Conservation (phyloP, 2,329 filamentous ascomycete species). For the Nigrograna mackinnonii region DNA sequence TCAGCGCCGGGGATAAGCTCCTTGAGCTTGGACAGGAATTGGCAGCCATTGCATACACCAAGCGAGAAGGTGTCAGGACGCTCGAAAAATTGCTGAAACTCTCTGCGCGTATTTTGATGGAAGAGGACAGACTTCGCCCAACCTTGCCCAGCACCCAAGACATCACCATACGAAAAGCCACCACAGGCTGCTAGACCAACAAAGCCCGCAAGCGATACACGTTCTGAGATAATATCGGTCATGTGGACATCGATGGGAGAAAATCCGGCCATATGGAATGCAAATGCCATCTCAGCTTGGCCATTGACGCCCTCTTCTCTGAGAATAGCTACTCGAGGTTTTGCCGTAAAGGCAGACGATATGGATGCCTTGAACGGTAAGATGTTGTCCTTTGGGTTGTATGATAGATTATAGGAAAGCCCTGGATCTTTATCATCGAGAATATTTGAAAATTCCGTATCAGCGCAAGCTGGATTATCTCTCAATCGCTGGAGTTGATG, state of each 20-base stretch:
- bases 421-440: slow-evolving; percentile 78
- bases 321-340: slow-evolving; percentile 85
- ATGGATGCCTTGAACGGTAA: slow-evolving; percentile 69
- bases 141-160: slow-evolving; percentile 91
- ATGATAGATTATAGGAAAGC: slow-evolving; percentile 81
- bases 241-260: slow-evolving; percentile 94
- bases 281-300: slow-evolving; percentile 96
- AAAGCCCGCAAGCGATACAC: slow-evolving; percentile 80
- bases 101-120: slow-evolving; percentile 73
- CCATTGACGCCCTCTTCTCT: slow-evolving; percentile 96
- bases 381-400: slow-evolving; percentile 76
- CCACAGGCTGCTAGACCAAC: slow-evolving; percentile 91
- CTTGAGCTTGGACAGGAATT: slow-evolving; percentile 85
- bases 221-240: slow-evolving; percentile 82
- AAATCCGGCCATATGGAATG: slow-evolving; percentile 90
- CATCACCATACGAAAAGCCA: slow-evolving; percentile 93
- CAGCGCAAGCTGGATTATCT: slow-evolving; percentile 85
- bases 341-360: slow-evolving; percentile 62
- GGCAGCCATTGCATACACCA: slow-evolving; percentile 96
- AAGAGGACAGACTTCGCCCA: slow-evolving; percentile 95
- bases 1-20: slow-evolving; percentile 82
- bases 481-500: slow-evolving; percentile 88
- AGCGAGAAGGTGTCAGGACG: slow-evolving; percentile 88
- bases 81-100: slow-evolving; percentile 85
- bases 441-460: slow-evolving; percentile 78